phyloP scores from a whole-genome alignment of 108 stramenopile species.

The Cyclotella sp. region DNA sequence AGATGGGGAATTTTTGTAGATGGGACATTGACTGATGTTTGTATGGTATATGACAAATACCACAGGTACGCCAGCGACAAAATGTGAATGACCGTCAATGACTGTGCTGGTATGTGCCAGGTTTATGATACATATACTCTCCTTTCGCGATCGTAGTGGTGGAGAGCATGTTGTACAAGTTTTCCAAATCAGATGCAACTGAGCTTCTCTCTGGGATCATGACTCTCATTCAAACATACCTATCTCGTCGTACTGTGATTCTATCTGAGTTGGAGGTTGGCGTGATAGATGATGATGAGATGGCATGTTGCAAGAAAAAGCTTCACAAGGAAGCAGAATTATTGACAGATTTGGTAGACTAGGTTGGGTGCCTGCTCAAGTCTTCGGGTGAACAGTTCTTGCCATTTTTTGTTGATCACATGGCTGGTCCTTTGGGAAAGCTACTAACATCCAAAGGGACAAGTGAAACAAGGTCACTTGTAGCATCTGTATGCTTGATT shows the following conservation, averaged over 20 bases:
- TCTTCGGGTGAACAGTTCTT: conserved; percentile 58
- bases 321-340: conserved; percentile 58
- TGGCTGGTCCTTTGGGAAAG: conserved; percentile 66
- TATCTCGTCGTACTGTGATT: conserved; percentile 62
- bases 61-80: too few relatives aligned
- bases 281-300: conserved; percentile 66
- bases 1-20: too few relatives aligned
- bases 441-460: conserved; percentile 44
- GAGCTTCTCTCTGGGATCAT: conserved; percentile 59
- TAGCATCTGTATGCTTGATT: conserved; percentile 77
- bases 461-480: conserved; percentile 61
- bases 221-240: conserved; percentile 61
- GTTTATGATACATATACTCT: too few relatives aligned
- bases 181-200: conserved; percentile 52
- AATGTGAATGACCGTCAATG: too few relatives aligned
- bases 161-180: conserved; percentile 48
- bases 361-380: conserved; percentile 83
- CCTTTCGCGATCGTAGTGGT: too few relatives aligned
- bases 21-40: too few relatives aligned
- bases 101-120: too few relatives aligned
- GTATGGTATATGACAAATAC: too few relatives aligned
- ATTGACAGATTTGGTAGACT: conserved; percentile 80
- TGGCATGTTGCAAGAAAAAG: conserved; percentile 57
- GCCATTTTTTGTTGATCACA: conserved; percentile 60
- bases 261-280: conserved; percentile 39